Conservation (phyloP, 2,329 filamentous ascomycete species). For the Macroventuria anomochaeta region DNA sequence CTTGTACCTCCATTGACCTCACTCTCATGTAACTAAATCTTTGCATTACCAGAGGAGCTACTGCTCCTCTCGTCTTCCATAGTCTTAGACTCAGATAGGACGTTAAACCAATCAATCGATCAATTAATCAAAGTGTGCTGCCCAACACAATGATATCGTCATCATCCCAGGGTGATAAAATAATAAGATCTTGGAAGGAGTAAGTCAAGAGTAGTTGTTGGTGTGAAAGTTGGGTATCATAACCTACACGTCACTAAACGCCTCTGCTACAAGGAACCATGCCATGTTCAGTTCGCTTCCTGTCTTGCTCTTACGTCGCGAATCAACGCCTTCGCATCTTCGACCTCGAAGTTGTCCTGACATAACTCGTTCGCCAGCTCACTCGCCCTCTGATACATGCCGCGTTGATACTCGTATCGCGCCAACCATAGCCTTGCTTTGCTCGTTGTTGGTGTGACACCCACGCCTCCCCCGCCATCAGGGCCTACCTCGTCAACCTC, state of each 20-base stretch:
- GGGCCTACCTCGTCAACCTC: slow-evolving; percentile 48
- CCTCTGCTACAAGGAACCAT: background rate
- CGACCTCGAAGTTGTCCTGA: slow-evolving; percentile 82
- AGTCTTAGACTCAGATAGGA: too few species aligned
- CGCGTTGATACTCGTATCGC: slow-evolving; percentile 74
- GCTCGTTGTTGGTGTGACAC: slow-evolving; percentile 88
- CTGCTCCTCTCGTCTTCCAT: too few species aligned
- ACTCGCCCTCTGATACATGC: slow-evolving; percentile 78
- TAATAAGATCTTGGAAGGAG: too few species aligned
- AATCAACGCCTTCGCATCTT: slow-evolving; percentile 88
- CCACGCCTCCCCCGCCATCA: slow-evolving; percentile 66
- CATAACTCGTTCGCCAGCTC: slow-evolving; percentile 88
- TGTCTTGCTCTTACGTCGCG: slow-evolving; percentile 78
- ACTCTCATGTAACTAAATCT: too few species aligned
- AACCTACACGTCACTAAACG: background rate
- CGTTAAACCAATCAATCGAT: too few species aligned
- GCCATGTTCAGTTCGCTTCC: background rate
- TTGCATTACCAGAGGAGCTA: too few species aligned
- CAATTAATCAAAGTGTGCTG: too few species aligned
- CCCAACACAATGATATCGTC: too few species aligned
- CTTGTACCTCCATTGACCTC: too few species aligned
- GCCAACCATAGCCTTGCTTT: slow-evolving; percentile 95
- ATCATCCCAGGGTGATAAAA: too few species aligned
- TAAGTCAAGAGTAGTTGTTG: too few species aligned
- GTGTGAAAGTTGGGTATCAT: slow-evolving; percentile 12